Percentiles rank a stretch among this genome's conserved stretches.
Conservation (phyloP, 768 basidiomycete genomes). For the Galerina marginata region DNA sequence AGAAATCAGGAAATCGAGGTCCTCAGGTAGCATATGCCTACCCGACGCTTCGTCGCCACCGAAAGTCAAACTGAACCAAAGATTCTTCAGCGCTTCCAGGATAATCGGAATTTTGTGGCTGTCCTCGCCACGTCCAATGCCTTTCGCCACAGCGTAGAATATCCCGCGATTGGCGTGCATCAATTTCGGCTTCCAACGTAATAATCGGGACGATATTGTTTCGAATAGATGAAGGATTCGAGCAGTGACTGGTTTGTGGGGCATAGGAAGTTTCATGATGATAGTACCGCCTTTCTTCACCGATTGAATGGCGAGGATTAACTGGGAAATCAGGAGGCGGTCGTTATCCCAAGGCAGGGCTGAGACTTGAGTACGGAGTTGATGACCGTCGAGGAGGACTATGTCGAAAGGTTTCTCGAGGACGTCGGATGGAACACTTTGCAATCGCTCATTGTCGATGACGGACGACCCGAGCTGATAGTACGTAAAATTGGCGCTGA, state of each 20-base stretch:
- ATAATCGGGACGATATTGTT: background rate
- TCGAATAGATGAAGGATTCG: slow-evolving; percentile 6
- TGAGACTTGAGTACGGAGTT: slow-evolving; percentile 5
- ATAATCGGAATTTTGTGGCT: background rate
- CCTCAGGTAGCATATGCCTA: background rate
- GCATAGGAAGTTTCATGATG: slow-evolving; percentile 10
- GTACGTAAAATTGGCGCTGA: slow-evolving; percentile 2
- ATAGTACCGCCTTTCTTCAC: slow-evolving; percentile 9
- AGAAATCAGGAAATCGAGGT: slow-evolving; percentile 9
- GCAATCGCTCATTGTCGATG: background rate
- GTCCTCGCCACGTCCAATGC: background rate
- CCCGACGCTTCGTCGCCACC: slow-evolving; percentile 10
- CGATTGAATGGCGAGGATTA: slow-evolving; percentile 7
- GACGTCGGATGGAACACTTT: background rate
- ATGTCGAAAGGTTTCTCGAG: background rate
- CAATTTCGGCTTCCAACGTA: slow-evolving; percentile 2
- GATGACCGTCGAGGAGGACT: slow-evolving; percentile 12
- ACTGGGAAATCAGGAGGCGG: slow-evolving; percentile 11
- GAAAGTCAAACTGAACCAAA: slow-evolving; percentile 8
- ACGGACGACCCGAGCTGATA: background rate
- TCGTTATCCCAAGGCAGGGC: slow-evolving; percentile 9
- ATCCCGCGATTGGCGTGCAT: slow-evolving; percentile 12
- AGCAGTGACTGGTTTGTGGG: slow-evolving; percentile 6
- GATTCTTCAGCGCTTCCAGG: background rate
- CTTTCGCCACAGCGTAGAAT: slow-evolving; percentile 10